Evolutionary conservation across 306 rosid genomes (phyloP), one percentile per base, ranked within the genome.

Genomic region (Cucurbita pepo): DNA sequence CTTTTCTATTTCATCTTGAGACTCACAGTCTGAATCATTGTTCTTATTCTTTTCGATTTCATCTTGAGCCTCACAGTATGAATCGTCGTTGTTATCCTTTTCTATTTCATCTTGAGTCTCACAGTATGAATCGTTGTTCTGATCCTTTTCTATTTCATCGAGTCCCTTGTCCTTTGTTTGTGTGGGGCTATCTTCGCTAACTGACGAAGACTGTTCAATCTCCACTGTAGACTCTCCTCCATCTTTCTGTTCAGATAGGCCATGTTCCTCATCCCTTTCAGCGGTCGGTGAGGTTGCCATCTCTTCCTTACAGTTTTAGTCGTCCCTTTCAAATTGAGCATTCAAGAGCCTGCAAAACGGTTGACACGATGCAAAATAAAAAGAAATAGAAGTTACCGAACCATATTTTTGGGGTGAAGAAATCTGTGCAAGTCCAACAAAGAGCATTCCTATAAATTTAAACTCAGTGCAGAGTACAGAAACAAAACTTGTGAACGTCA

Each of bases 231-330:
- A 75, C 36, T 62, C 83, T 57, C 3, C 83, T 63, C 66, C 80
- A 71, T 78, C 82, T 69, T 72, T 77, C 25, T 63, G 65, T 47
- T 76, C 14, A 43, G 69, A 72, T 34, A 77, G 62, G 56, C 56
- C 59, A 25, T 79, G 83, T 70, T 64, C 82, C 78, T 54, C 83
- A 79, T 78, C 57, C 69, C 78, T 81, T 70, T 77, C 80, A 79
- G 63, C 75, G 21, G 79, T 69, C 13, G 48, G 75, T 75, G 84
- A 69, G 74, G 71, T 73, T 62, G 75, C 55, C 69, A 60, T 78
- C 48, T 60, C 78, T 61, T 76, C 71, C 75, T 71, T 43, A 56
- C 34, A 63, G 70, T n/a, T 16, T 15, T 37, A 55, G 59, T 15
- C 63, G 11, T 22, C 12, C 48, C 56, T 47, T 22, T 47, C 73